Conservation (phyloP, 2,329 filamentous ascomycete genomes). For the Ceratocystis papillata region DNA sequence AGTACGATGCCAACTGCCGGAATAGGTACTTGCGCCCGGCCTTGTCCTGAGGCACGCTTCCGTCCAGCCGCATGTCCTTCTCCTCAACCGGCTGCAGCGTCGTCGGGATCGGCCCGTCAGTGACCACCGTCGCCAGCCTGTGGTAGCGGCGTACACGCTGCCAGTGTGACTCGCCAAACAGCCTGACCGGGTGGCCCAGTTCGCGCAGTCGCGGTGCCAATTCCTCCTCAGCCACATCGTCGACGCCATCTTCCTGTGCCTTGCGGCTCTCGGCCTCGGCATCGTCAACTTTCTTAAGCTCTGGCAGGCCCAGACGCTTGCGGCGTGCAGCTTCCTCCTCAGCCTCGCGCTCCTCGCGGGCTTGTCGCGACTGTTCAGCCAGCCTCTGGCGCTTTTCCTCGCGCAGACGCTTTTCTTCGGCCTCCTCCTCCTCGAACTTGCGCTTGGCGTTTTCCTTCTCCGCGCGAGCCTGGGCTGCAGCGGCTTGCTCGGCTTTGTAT, state of each 20-base stretch:
- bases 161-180: slow-evolving; percentile 75
- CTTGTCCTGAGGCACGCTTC: slow-evolving; percentile 50
- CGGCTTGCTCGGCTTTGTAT: slow-evolving; percentile 72
- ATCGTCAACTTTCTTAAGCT: slow-evolving; percentile 39
- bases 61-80: slow-evolving; percentile 74
- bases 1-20: slow-evolving; percentile 85
- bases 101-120: slow-evolving; percentile 75
- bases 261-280: slow-evolving; percentile 33
- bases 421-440: slow-evolving; percentile 78
- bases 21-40: slow-evolving; percentile 62
- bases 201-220: slow-evolving; percentile 56
- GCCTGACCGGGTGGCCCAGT: slow-evolving; percentile 57
- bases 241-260: slow-evolving; percentile 32
- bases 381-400: slow-evolving; percentile 74
- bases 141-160: slow-evolving; percentile 60
- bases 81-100: slow-evolving; percentile 69
- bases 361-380: slow-evolving; percentile 64
- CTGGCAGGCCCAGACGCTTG: slow-evolving; percentile 69
- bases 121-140: slow-evolving; percentile 51
- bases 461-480: slow-evolving; percentile 58
- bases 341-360: slow-evolving; percentile 60
- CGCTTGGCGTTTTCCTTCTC: slow-evolving; percentile 66
- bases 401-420: slow-evolving; percentile 53
- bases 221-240: slow-evolving; percentile 62
- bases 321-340: slow-evolving; percentile 62